A percentile compares a stretch with the other conserved stretches of the same genome.
Conservation (phyloP, 257 asterid genomes). For the Solanum arcanum region DNA sequence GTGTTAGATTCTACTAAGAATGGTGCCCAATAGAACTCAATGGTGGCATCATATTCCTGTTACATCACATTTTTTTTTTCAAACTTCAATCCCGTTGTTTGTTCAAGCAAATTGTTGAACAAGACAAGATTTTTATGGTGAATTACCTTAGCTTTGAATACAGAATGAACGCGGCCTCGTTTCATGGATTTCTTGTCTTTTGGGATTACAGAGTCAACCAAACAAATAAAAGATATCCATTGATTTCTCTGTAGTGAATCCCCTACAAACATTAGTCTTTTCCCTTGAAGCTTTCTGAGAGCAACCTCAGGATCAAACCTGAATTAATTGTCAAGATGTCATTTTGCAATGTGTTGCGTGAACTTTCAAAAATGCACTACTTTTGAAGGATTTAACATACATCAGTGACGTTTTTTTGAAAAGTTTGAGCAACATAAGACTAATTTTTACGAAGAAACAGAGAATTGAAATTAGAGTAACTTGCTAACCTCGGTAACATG, state of each 20-base stretch:
- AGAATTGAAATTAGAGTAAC: not conserved
- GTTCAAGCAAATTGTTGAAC: not conserved
- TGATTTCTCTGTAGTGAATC: constrained; percentile 92
- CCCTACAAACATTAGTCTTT: constrained; percentile 82
- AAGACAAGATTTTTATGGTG: not conserved
- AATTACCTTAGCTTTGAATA: constrained; percentile 33
- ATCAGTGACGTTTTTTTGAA: not conserved
- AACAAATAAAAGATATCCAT: constrained; percentile 86
- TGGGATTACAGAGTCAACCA: constrained; percentile 67
- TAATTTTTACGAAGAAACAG: not conserved
- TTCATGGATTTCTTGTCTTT: constrained; percentile 51
- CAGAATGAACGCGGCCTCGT: constrained; percentile 51
- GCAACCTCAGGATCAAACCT: constrained; percentile 69
- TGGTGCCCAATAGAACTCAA: constrained; percentile 31
- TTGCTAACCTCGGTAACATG: constrained; percentile 63
- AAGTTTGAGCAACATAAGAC: not conserved
- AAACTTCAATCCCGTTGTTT: not conserved
- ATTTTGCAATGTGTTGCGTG: not conserved
- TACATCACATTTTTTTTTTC: not conserved
- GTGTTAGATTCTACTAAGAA: constrained; percentile 55
- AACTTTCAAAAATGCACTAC: not conserved
- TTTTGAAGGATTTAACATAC: not conserved
- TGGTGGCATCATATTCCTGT: constrained; percentile 59
- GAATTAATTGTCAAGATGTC: not conserved
- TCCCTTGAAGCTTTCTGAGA: constrained; percentile 51